These are phyloP conservation scores for Fusarium sp. DNA, from an alignment of 2,329 filamentous ascomycete species.

Conservation along the genomic window DNA sequence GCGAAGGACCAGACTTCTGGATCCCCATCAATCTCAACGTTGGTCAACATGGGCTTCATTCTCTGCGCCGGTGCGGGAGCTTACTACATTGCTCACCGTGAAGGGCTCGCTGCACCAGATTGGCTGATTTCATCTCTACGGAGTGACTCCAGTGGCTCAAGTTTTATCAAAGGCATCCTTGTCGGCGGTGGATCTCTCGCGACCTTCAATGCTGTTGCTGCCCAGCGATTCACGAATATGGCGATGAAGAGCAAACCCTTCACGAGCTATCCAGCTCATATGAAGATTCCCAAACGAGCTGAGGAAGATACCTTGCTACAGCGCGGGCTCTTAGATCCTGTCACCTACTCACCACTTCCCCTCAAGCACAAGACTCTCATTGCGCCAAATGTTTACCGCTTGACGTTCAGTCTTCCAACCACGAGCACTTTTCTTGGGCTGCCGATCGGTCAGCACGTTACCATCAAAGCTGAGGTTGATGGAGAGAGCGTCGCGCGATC, in stretches of 20 bases:
- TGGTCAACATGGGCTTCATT: neutral
- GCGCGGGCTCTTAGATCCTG: neutral
- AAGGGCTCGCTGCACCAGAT: neutral
- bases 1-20: fast-evolving
- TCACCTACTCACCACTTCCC: neutral
- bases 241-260: conserved; percentile 33
- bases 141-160: neutral
- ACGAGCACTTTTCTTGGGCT: conserved; percentile 57
- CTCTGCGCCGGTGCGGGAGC: neutral
- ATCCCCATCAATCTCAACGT: neutral
- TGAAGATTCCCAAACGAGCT: conserved; percentile 48
- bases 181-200: conserved; percentile 22
- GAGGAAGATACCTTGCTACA: neutral
- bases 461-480: conserved; percentile 58
- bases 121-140: neutral
- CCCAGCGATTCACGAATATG: conserved; percentile 43
- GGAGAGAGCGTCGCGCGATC: conserved; percentile 58
- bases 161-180: conserved; percentile 22
- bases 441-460: conserved; percentile 65
- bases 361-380: neutral
- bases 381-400: conserved; percentile 53
- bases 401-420: conserved; percentile 59
- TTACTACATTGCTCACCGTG: neutral
- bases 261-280: conserved; percentile 39
- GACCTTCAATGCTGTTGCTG: conserved; percentile 41